A percentile compares a stretch with the other conserved stretches of the same genome.
phyloP scores from a whole-genome alignment of 257 asterid species.

The Capsicum rhomboideum region DNA sequence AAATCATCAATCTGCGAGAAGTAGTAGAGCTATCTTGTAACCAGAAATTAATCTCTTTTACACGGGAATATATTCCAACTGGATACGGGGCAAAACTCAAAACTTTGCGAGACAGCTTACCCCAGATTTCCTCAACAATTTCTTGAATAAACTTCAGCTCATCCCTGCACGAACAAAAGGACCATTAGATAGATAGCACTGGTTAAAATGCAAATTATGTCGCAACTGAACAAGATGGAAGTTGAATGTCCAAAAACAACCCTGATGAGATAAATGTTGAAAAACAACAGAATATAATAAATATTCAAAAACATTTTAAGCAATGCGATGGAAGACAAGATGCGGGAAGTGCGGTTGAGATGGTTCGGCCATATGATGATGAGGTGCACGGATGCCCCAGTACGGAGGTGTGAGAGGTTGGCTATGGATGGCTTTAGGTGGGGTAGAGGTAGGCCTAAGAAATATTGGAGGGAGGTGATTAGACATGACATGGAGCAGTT shows the following conservation, averaged over 20 bases:
- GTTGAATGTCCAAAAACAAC: not conserved
- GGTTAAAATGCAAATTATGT: not conserved
- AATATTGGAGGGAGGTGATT: no score
- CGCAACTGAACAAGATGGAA: not conserved
- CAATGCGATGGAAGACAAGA: no score
- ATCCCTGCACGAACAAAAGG: slow-evolving; percentile 1
- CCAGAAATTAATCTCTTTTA: not conserved
- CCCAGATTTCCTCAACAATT: slow-evolving; percentile 1
- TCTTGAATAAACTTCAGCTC: slow-evolving; percentile 3
- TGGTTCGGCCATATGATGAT: no score
- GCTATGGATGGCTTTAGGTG: no score
- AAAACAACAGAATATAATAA: not conserved
- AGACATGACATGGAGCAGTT: no score
- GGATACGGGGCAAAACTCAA: slow-evolving; percentile 1
- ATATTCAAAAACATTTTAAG: not conserved
- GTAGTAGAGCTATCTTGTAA: not conserved
- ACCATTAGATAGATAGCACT: not conserved
- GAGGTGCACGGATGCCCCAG: no score
- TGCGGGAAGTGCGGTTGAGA: no score
- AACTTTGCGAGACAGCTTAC: slow-evolving; percentile 2
- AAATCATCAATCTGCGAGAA: not conserved
- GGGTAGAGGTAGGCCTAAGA: no score
- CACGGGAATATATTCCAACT: slow-evolving; percentile 9
- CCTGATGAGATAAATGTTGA: not conserved
- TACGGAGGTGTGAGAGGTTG: no score